A percentile compares a stretch with the other conserved stretches of the same genome.
These are phyloP conservation scores for Cladophialophora bantiana DNA, from an alignment of 2,329 filamentous ascomycete genomes.

Conservation along the genomic window DNA sequence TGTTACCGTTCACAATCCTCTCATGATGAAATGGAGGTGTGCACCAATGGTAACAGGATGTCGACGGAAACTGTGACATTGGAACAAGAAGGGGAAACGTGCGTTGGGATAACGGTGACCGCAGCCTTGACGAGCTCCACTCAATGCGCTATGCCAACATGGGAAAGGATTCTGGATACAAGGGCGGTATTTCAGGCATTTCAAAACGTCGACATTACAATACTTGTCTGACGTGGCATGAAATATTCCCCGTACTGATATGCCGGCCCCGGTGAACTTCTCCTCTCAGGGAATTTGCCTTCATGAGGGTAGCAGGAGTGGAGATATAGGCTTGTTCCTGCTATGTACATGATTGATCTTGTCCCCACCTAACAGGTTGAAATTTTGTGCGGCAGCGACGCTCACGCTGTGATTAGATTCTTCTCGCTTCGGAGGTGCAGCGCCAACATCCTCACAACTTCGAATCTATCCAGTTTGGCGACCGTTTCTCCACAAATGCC, in stretches of 20 bases:
- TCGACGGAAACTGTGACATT: background rate
- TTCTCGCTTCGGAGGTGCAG: slow-evolving; percentile 40
- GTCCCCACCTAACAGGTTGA: background rate
- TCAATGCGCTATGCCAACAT: background rate
- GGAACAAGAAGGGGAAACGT: slow-evolving; percentile 1
- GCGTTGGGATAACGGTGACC: background rate
- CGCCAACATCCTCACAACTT: slow-evolving; percentile 44
- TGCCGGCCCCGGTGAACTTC: background rate
- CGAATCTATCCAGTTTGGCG: slow-evolving; percentile 67
- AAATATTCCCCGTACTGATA: background rate
- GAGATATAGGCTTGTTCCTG: background rate
- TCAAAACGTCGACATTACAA: background rate
- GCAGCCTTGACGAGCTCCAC: background rate
- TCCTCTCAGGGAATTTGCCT: background rate
- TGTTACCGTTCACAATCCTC: background rate
- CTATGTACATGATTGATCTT: slow-evolving; percentile 3
- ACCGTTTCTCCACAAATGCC: slow-evolving; percentile 78
- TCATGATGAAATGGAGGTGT: background rate
- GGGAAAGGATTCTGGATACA: background rate
- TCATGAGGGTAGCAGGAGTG: background rate
- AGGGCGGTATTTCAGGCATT: background rate
- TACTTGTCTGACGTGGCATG: background rate
- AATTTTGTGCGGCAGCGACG: background rate
- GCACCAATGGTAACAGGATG: background rate
- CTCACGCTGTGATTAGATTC: slow-evolving; percentile 5